A percentile compares a stretch with the other conserved stretches of the same genome.
These are phyloP conservation scores for Mycena pura DNA, from an alignment of 768 basidiomycete species.

Conservation along the genomic window DNA sequence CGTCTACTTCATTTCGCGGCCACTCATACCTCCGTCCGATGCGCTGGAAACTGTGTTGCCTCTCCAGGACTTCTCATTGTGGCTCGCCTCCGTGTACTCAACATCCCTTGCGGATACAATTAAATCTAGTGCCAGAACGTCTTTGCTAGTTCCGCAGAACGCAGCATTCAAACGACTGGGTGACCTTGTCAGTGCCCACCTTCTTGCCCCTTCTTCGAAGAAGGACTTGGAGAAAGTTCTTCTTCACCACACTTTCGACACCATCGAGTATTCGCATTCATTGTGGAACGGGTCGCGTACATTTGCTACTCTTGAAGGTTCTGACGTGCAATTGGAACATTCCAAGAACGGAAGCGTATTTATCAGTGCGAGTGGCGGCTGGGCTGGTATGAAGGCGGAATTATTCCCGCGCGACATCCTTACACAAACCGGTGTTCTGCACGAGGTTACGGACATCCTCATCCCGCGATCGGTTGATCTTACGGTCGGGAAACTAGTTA, in stretches of 20 bases:
- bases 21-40: conserved; percentile 83
- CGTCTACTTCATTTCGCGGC: conserved; percentile 88
- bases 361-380: conserved; percentile 76
- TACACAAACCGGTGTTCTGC: conserved; percentile 89
- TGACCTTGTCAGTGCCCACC: conserved; percentile 81
- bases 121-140: conserved; percentile 68
- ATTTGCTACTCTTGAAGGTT: conserved; percentile 85
- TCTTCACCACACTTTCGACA: conserved; percentile 83
- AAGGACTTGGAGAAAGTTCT: conserved; percentile 84
- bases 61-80: conserved; percentile 84
- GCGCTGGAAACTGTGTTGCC: conserved; percentile 83
- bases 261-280: conserved; percentile 73
- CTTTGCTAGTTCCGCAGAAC: conserved; percentile 89
- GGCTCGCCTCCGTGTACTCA: conserved; percentile 89
- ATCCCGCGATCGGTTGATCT: conserved; percentile 89
- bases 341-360: conserved; percentile 56
- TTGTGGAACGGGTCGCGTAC: conserved; percentile 72
- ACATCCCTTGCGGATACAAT: conserved; percentile 79
- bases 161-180: conserved; percentile 89
- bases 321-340: conserved; percentile 75
- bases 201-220: conserved; percentile 80
- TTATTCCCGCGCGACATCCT: conserved; percentile 70
- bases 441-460: conserved; percentile 84
- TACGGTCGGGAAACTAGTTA: conserved; percentile 87
- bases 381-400: conserved; percentile 71